phyloP scores from a whole-genome alignment of 331 rosid genomes.

The Malus hybrid region DNA sequence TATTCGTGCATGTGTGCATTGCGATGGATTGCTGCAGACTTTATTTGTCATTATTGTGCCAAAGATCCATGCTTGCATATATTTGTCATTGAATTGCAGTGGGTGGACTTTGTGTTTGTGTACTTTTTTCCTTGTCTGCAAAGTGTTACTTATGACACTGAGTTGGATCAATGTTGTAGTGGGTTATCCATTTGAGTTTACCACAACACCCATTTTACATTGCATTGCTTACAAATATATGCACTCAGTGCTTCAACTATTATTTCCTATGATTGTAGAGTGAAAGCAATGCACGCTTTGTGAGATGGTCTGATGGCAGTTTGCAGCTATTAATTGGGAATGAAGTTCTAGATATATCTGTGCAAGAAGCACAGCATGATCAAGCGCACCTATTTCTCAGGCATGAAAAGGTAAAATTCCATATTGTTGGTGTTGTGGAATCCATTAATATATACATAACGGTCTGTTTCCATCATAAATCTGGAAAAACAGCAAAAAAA shows the following conservation, averaged over 20 bases:
- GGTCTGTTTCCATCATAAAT: neutral
- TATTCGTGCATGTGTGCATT: neutral
- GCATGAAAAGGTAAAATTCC: conserved; percentile 67
- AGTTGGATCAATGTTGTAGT: neutral
- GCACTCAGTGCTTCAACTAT: conserved; percentile 3
- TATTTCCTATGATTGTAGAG: conserved; percentile 30
- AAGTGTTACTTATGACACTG: neutral
- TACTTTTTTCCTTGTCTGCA: neutral
- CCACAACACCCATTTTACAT: neutral
- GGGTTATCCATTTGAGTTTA: neutral
- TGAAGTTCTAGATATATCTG: conserved; percentile 93
- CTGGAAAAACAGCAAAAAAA: neutral
- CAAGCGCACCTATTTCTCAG: conserved; percentile 92
- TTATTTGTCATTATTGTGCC: neutral
- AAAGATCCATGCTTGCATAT: neutral
- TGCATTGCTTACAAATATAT: neutral
- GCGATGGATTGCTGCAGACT: neutral
- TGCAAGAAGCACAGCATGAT: conserved; percentile 96
- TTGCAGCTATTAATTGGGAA: conserved; percentile 83
- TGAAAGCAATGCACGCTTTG: conserved; percentile 97
- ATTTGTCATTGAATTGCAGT: neutral
- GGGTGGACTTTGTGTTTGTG: neutral
- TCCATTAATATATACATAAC: neutral
- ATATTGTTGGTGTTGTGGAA: neutral
- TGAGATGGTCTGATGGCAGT: conserved; percentile 98